Evolutionary conservation across 2,329 filamentous ascomycete species (phyloP).

Genomic region (Aspergillus sp.): DNA sequence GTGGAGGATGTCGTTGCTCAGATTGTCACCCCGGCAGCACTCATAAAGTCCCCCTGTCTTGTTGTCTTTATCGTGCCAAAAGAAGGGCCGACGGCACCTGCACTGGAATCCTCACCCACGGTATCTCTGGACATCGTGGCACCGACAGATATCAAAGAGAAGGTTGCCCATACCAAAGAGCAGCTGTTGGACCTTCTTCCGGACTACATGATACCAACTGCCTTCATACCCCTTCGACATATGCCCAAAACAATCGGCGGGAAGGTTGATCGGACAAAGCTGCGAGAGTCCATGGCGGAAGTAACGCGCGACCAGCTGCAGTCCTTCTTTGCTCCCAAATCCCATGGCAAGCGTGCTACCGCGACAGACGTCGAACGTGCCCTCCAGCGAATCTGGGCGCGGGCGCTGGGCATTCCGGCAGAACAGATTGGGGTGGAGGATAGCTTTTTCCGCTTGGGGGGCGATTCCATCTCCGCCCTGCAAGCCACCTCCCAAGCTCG

Average conservation of each 20-base stretch:
- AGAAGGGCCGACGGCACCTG: neutral
- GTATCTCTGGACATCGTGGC: neutral
- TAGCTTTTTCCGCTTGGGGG: conserved; percentile 7
- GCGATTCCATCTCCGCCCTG: conserved; percentile 4
- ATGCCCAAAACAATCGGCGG: conserved; percentile 3
- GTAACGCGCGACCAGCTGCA: conserved; percentile 1
- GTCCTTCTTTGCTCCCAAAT: conserved; percentile 1
- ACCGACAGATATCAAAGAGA: neutral
- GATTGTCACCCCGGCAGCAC: no score
- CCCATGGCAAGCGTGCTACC: neutral
- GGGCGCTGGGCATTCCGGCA: neutral
- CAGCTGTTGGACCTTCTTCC: conserved; percentile 3
- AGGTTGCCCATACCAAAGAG: neutral
- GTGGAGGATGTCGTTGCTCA: no score
- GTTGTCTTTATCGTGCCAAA: conserved; percentile 4
- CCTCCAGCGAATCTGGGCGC: conserved; percentile 6
- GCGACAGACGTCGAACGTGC: neutral
- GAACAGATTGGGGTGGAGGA: conserved; percentile 2
- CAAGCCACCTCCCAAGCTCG: conserved; percentile 1
- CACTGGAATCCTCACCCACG: neutral
- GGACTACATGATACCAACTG: conserved; percentile 8
- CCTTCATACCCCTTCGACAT: conserved; percentile 1
- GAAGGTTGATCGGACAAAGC: conserved; percentile 6
- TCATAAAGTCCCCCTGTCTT: neutral
- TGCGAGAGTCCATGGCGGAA: conserved; percentile 1